A percentile compares a stretch with the other conserved stretches of the same genome.
These are phyloP conservation scores for Inga oerstediana DNA, from an alignment of 306 rosid genomes.

Conservation along the genomic window DNA sequence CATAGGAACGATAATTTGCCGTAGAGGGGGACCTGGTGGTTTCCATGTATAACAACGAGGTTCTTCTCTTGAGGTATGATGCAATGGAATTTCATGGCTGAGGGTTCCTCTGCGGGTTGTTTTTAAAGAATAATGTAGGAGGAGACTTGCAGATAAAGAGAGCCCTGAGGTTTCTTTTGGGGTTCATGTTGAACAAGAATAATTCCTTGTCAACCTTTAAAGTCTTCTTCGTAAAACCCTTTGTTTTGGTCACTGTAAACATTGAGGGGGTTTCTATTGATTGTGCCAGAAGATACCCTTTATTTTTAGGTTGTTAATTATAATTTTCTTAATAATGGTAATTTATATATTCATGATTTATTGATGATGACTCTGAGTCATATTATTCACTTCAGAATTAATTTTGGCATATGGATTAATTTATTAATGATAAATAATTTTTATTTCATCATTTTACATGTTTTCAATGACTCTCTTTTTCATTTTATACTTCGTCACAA, in stretches of 20 bases:
- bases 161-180: conserved; percentile 29
- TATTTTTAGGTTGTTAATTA: no score
- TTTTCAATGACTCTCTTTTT: no score
- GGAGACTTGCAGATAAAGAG: conserved; percentile 14
- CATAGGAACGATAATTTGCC: conserved; percentile 31
- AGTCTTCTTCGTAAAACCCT: not conserved
- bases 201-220: conserved; percentile 42
- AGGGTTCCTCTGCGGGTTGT: not conserved
- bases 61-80: conserved; percentile 9
- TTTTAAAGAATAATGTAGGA: conserved; percentile 1
- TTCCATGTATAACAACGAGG: conserved; percentile 31
- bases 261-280: not conserved
- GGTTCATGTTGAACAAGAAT: conserved; percentile 31
- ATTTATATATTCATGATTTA: no score
- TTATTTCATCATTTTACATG: no score
- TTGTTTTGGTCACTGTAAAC: not conserved
- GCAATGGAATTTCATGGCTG: not conserved
- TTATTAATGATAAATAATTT: no score
- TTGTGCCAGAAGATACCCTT: not conserved
- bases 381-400: no score
- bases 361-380: no score
- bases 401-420: no score
- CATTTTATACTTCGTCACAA: no score
- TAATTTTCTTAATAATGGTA: no score
- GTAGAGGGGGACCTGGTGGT: conserved; percentile 7